Evolutionary conservation across 192 early-diverging fungal genomes (phyloP).

Genomic region (Backusella mclennaniae): DNA sequence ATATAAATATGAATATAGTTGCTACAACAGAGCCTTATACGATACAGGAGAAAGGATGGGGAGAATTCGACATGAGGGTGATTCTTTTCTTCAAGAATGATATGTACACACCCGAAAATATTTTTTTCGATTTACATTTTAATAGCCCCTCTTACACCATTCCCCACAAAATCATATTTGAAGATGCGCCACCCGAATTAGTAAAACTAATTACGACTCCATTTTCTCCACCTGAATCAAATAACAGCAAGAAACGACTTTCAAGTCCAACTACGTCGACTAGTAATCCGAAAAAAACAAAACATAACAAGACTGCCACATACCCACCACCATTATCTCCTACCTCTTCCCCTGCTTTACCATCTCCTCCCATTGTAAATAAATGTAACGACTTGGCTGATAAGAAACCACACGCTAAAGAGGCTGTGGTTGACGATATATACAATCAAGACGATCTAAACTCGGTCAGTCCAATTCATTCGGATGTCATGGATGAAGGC

Average conservation of each 20-base stretch:
- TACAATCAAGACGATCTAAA: constrained; percentile 21
- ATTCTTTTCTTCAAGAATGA: constrained; percentile 48
- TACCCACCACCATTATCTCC: not conserved
- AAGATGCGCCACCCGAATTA: constrained; percentile 14
- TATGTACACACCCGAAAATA: constrained; percentile 30
- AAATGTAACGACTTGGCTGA: not conserved
- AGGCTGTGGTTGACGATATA: constrained; percentile 18
- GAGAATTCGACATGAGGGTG: constrained; percentile 60
- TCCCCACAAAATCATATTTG: constrained; percentile 30
- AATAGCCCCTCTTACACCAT: constrained; percentile 41
- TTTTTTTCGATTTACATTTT: constrained; percentile 57
- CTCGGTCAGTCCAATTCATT: constrained; percentile 15
- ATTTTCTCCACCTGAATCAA: not conserved
- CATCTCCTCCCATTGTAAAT: not conserved
- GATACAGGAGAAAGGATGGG: constrained; percentile 58
- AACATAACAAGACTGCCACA: not conserved
- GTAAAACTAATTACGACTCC: not conserved
- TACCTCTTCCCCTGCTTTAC: not conserved
- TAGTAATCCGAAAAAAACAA: not conserved
- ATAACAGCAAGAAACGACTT: not conserved
- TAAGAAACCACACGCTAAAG: not conserved
- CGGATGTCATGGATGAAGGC: not conserved
- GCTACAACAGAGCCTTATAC: constrained; percentile 46
- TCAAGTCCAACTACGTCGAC: not conserved
- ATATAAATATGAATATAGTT: constrained; percentile 28